Evolutionary conservation across 2,329 filamentous ascomycete species (phyloP), one percentile per base, ranked within the genome.

Genomic region (Leptographium lundbergii): DNA sequence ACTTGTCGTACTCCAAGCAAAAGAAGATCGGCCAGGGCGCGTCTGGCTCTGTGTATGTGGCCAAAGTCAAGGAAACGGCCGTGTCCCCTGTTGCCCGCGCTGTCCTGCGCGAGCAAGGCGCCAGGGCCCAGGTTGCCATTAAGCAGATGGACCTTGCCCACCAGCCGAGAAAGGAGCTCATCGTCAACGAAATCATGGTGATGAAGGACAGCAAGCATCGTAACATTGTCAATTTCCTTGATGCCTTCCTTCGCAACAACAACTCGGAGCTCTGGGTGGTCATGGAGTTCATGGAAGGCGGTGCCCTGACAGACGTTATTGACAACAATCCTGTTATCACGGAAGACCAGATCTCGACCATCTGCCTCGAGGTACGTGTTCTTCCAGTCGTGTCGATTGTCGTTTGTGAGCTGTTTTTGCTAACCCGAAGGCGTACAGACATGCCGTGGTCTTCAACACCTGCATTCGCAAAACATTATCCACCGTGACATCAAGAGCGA

Each of bases 251-350:
- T 69, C 89, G 94, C 68, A 95, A 96, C 72, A 92, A 94, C 72
- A 91, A 89, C 67, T 83, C 88, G 58, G 94, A 99, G 72, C 81
- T 99, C n/a, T 99, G 94, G 94, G 91, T 99, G 13, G 92, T 99
- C 57, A 96, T 99, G 94, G 94, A 99, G 75, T 99, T 91, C 69
- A 99, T 99, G 94, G 94, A 99, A 75, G 94, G 94, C 67, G 94
- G 94, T 75, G 89, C 94, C 62, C 76, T 99, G 71, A 99, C 94
- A 1, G 94, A 99, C 77, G 91, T 99, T 61, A 99, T 99, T 73
- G 94, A 99, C 74, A 96, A 97, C 75, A 99, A 97, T 73, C 82
- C 87, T 2, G 84, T 86, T 60, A 96, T 99, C 66, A 90, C 88
- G 6, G 94, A 99, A 72, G 90, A 96, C 70, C 94, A 99, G 72